Evolutionary conservation across 1,139 yeast genomes (phyloP), one percentile per base, ranked within the genome.

Genomic region (Trichomonascaceae sp.): DNA sequence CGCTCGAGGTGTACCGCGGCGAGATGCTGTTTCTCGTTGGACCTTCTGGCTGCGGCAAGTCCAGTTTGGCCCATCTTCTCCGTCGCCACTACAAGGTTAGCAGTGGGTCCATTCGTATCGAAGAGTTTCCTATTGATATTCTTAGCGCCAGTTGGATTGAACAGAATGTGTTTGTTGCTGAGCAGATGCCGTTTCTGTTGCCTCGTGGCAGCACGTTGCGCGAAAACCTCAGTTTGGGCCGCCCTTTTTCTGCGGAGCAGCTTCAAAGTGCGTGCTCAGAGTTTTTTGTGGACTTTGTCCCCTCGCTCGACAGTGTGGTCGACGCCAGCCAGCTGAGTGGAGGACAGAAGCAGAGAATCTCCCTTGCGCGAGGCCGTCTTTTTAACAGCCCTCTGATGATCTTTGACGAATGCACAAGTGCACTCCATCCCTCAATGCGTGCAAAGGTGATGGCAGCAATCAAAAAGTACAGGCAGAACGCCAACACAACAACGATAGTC

Each of bases 1-100:
- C 57, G 14, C 41, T 80, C 28, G 44, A 47, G 1, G 58, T 87
- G 22, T 55, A 61, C 4, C 54, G 69, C 0, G 67, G 70, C 1
- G 46, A 60, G 27, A 51, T 71, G 14, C 73, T 76, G 3, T 87
- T 71, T 46, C 54, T 89, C 1, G 69, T 89, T 32, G 98, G 98
- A 0, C 65, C 67, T 40, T 84, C 96, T 0, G 98, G 98, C 0
- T 75, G 89, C 0, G 98, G 98, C 0, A 89, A 89, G 52, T 84
- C 96, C 0, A 80, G 97, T 0, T 43, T 89, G 8, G 71, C 79
- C 0, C 69, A 69, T 30, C 53, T 89, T 3, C 47, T 89, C 2
- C 52, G 78, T 39, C 69, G 69, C 20, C 64, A 81, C 27, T 84
- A 85, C 44, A 42, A 52, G 0, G 59, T 65, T 1, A 44, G 52